Base-by-base conservation (phyloP, 192 early-diverging fungal species). In the Pilaira anomala region DNA sequence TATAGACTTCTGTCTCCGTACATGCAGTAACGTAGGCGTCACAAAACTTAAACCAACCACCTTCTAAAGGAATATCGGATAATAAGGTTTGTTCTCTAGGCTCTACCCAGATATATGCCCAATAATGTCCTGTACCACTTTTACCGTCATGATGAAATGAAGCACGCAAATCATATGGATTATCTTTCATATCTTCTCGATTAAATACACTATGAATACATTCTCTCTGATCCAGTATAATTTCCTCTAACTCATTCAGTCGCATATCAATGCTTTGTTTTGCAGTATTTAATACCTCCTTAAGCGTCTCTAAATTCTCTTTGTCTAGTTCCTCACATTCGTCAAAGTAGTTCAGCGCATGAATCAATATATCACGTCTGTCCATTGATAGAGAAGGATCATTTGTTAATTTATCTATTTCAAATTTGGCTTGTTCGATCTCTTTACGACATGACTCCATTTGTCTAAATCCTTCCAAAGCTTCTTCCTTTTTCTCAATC, bases 51-150 rank as follows among this genome's bases (percentile, higher is more conserved):
- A 69, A 66, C 73, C 73, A 75, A 2, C 48, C 48, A 26, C 52
- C 24, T n/a, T 12, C 48, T 6, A 21, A 0, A 0, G 25, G 1
- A 19, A 55, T 24, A 41, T 68, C 71, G 13, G 18, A 3, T 4
- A 62, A n/a, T 5, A 19, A n/a, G 16, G 49, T 33, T 7, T 30
- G 12, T 3, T 41, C 41, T 8, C 25, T 55, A 22, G 59, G 62
- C 12, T 53, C 63, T 0, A 72, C 62, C 60, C 63, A 68, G 13
- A 76, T 62, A 48, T 78, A 76, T 9, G 66, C 71, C 76, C 76
- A 77, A 22, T 68, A 48, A 53, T 73, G 71, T 4, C 67, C 72
- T 3, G 64, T 60, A 7, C 68, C 68, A 11, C 52, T 66, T n/a
- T 49, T 49, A n/a, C 67, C 67, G 51, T 77, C 72, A 29, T 55